Evolutionary conservation across 1,139 yeast species (phyloP).

Genomic region (Sugiyamaella pinicola): DNA sequence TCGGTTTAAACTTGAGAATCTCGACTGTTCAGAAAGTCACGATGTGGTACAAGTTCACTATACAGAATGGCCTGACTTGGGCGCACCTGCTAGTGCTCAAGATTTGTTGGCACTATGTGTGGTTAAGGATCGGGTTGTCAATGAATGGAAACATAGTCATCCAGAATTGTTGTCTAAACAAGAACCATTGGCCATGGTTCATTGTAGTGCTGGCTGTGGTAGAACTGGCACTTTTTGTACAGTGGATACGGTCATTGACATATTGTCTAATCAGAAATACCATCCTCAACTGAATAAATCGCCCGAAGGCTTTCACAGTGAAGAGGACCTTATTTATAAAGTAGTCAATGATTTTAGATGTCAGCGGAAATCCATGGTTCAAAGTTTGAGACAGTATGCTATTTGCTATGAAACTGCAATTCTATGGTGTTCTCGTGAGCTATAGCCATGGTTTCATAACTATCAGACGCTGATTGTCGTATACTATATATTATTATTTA

Average conservation of each 20-base stretch:
- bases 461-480: neutral
- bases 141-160: slow-evolving; percentile 20
- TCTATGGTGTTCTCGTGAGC: slow-evolving; percentile 32
- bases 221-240: slow-evolving; percentile 86
- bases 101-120: slow-evolving; percentile 57
- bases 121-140: slow-evolving; percentile 45
- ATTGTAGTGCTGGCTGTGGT: slow-evolving; percentile 93
- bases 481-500: slow-evolving; percentile 2
- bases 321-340: slow-evolving; percentile 55
- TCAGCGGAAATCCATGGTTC: slow-evolving; percentile 84
- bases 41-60: slow-evolving; percentile 68
- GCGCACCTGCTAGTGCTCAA: slow-evolving; percentile 58
- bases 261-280: slow-evolving; percentile 38
- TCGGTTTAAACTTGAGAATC: slow-evolving; percentile 25
- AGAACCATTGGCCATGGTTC: slow-evolving; percentile 56
- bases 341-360: slow-evolving; percentile 64
- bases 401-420: slow-evolving; percentile 65
- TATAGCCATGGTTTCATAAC: neutral
- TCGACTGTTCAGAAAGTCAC: slow-evolving; percentile 25
- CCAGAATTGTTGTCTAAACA: slow-evolving; percentile 9
- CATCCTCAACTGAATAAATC: neutral
- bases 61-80: slow-evolving; percentile 81
- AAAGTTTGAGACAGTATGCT: slow-evolving; percentile 70
- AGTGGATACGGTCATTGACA: slow-evolving; percentile 63
- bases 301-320: slow-evolving; percentile 3